phyloP scores from a whole-genome alignment of 2,329 filamentous ascomycete species.

The Neofusicoccum laricinum region DNA sequence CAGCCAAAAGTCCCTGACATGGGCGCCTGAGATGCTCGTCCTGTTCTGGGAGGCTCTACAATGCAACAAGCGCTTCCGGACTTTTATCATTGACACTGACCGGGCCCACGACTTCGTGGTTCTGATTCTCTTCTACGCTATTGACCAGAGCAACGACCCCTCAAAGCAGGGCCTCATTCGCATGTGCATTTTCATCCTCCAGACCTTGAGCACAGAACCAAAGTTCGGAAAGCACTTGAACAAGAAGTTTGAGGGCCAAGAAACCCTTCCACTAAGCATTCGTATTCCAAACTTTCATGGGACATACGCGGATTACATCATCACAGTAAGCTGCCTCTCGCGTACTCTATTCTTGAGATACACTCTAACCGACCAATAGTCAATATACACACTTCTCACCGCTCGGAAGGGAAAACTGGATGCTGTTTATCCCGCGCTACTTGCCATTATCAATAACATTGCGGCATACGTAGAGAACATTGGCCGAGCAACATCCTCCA shows the following conservation, averaged over 20 bases:
- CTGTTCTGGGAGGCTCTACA: conserved; percentile 96
- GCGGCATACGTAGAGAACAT: conserved; percentile 79
- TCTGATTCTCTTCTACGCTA: conserved; percentile 84
- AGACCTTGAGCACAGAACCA: conserved; percentile 89
- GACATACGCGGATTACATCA: conserved; percentile 88
- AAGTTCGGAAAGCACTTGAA: conserved; percentile 90
- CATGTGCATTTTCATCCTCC: conserved; percentile 96
- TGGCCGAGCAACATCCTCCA: conserved; percentile 71
- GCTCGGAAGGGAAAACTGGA: conserved; percentile 86
- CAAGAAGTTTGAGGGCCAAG: conserved; percentile 82
- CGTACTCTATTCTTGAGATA: background rate
- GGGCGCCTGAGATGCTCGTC: conserved; percentile 94
- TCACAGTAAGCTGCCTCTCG: conserved; percentile 62
- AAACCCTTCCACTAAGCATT: conserved; percentile 78
- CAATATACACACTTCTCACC: conserved; percentile 87
- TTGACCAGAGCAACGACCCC: conserved; percentile 81
- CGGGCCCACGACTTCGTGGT: conserved; percentile 90
- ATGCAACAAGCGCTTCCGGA: conserved; percentile 95
- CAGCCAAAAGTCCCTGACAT: conserved; percentile 74
- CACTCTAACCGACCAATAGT: conserved; percentile 50
- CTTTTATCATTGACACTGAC: conserved; percentile 95
- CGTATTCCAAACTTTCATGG: conserved; percentile 81
- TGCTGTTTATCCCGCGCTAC: conserved; percentile 84
- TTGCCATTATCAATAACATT: conserved; percentile 92
- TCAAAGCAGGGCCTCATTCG: conserved; percentile 89